A percentile compares a stretch with the other conserved stretches of the same genome.
These are phyloP conservation scores for Rhodamnia rubescens DNA, from an alignment of 345 rosid genomes.

Conservation along the genomic window DNA sequence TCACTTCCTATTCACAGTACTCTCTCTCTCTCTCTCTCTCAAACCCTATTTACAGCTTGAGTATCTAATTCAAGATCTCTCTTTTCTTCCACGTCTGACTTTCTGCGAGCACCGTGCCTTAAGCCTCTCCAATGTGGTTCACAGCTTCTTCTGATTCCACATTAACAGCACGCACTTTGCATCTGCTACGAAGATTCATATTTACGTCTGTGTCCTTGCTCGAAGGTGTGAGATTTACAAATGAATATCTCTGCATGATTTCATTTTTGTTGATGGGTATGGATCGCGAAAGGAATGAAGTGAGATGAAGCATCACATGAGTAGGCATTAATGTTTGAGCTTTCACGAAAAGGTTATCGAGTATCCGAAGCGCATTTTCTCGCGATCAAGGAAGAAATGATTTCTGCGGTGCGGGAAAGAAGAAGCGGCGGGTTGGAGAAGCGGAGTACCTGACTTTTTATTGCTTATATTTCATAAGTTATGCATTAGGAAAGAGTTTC, in stretches of 20 bases:
- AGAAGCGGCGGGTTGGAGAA: neutral
- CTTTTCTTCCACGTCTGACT: neutral
- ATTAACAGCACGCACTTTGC: neutral
- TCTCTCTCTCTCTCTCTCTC: neutral
- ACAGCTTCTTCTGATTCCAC: neutral
- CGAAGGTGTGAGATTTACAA: neutral
- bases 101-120: neutral
- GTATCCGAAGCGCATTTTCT: neutral
- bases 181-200: neutral
- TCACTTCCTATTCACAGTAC: neutral
- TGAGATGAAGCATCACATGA: neutral
- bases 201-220: neutral
- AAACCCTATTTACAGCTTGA: neutral
- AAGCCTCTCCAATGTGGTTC: neutral
- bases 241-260: neutral
- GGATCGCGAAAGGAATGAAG: neutral
- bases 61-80: neutral
- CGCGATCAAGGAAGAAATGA: neutral
- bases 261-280: neutral
- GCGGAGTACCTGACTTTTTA: neutral
- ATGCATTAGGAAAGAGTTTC: neutral
- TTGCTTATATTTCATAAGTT: neutral
- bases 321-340: neutral
- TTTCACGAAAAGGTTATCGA: neutral
- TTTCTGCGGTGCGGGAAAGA: neutral